Conservation (phyloP, 345 rosid genomes). For the Populus davidiana region DNA sequence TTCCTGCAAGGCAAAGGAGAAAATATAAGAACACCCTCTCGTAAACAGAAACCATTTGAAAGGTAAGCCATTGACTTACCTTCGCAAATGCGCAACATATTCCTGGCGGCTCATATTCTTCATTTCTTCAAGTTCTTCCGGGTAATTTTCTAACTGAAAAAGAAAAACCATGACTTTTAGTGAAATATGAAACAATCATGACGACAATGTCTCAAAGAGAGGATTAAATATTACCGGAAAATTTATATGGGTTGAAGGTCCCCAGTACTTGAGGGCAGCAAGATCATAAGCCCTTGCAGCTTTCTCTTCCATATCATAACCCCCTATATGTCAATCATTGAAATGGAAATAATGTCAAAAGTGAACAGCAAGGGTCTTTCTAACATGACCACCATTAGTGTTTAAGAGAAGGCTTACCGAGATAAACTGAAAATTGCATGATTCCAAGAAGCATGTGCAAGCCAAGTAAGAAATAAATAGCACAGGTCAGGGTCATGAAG, state of each 20-base stretch:
- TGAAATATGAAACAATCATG: too few relatives aligned
- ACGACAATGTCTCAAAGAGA: not conserved
- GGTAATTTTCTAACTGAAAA: slow-evolving; percentile 62
- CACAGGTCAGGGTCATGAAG: slow-evolving; percentile 35
- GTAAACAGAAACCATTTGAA: not conserved
- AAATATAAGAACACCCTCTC: not conserved
- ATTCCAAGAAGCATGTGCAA: slow-evolving; percentile 24
- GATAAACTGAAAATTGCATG: slow-evolving; percentile 51
- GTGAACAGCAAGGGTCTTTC: not conserved
- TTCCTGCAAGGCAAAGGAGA: slow-evolving; percentile 41
- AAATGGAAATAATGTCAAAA: not conserved
- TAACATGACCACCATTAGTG: not conserved
- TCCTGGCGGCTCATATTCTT: slow-evolving; percentile 82
- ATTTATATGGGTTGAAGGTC: slow-evolving; percentile 71
- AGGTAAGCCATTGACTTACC: slow-evolving; percentile 29
- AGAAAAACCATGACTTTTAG: not conserved
- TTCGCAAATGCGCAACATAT: slow-evolving; percentile 71
- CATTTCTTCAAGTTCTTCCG: slow-evolving; percentile 61
- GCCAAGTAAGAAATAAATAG: slow-evolving; percentile 27
- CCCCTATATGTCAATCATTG: slow-evolving; percentile 36
- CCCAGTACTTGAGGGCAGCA: slow-evolving; percentile 87
- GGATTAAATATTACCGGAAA: slow-evolving; percentile 44
- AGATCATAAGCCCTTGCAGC: slow-evolving; percentile 85
- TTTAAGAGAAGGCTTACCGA: slow-evolving; percentile 42
- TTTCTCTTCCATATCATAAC: slow-evolving; percentile 86